These are phyloP conservation scores for fission yeast (Schizosaccharomyces pombe) DNA, from an alignment of 805 yeast species.

Conservation along the genomic window ASM294v3 CU329670.1:734001-734500, in stretches of 20 bases:
- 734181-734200: conserved; percentile 33
- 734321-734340: not conserved
- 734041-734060: conserved; percentile 20
- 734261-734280: not conserved
- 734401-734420: conserved; percentile 6
- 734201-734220: conserved; percentile 40
- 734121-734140: too few relatives aligned
- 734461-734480: conserved; percentile 3
- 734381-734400: conserved; percentile 6
- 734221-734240: conserved; percentile 34
- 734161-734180: conserved; percentile 73
- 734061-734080: conserved; percentile 36
- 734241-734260: not conserved
- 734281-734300: not conserved
- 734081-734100: conserved; percentile 4
- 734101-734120: conserved; percentile 6
- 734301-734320: not conserved
- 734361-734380: conserved; percentile 11
- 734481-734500: conserved; percentile 13
- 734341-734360: conserved; percentile 7
- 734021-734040: conserved; percentile 28
- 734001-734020: conserved; percentile 42
- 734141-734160: conserved; percentile 34
- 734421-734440: conserved; percentile 3
- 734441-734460: conserved; percentile 1